These are phyloP conservation scores for Tetrahymena malaccensis DNA, from an alignment of 73 alveolate species.

Conservation along the genomic window DNA sequence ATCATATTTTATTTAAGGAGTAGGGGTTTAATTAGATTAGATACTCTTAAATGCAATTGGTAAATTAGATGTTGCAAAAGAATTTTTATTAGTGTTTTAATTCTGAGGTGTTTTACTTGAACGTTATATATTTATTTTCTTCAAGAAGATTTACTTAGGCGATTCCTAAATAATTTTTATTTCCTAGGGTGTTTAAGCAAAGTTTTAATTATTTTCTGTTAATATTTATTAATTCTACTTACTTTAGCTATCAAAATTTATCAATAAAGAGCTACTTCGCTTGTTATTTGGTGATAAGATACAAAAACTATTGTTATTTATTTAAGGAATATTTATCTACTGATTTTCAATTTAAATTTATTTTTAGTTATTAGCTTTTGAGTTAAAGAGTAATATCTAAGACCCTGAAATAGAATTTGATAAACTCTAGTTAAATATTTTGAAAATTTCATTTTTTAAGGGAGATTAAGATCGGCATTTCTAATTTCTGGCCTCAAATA, in stretches of 20 bases:
- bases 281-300: neutral
- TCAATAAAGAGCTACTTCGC: neutral
- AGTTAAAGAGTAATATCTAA: neutral
- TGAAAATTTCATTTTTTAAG: neutral
- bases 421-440: neutral
- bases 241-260: neutral
- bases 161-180: neutral
- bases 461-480: neutral
- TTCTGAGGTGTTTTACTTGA: neutral
- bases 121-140: too few species aligned
- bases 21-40: neutral
- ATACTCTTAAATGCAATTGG: neutral
- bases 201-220: neutral
- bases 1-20: neutral
- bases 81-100: too few species aligned
- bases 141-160: neutral
- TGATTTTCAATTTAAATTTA: neutral
- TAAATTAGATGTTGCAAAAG: too few species aligned
- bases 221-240: too few species aligned
- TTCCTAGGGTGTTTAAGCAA: neutral
- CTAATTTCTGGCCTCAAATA: neutral
- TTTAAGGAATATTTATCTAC: neutral
- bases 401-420: neutral
- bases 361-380: neutral
- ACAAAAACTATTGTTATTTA: neutral